Conservation (phyloP, 768 basidiomycete genomes). For the Tricholoma sp. region DNA sequence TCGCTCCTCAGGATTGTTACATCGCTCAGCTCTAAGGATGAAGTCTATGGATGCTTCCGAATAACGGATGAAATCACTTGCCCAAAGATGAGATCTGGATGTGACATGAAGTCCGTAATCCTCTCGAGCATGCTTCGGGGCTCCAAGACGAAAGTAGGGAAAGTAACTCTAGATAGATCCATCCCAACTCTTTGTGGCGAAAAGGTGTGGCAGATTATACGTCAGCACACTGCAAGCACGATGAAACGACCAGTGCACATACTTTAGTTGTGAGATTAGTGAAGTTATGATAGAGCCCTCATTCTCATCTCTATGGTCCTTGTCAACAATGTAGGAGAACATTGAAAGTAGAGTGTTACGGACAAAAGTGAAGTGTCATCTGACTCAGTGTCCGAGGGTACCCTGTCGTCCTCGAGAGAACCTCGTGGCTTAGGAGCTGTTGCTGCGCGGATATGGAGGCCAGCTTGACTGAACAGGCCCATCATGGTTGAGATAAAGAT, state of each 20-base stretch:
- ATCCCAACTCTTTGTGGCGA: constrained; percentile 72
- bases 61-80: constrained; percentile 28
- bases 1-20: constrained; percentile 79
- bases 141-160: constrained; percentile 94
- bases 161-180: constrained; percentile 93
- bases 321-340: constrained; percentile 29
- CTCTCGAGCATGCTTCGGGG: constrained; percentile 97
- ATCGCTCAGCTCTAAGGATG: constrained; percentile 64
- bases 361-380: constrained; percentile 89
- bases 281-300: constrained; percentile 88
- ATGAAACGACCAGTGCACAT: constrained; percentile 13
- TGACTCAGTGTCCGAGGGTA: constrained; percentile 78
- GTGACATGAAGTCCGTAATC: constrained; percentile 99
- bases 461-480: constrained; percentile 72
- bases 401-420: constrained; percentile 57
- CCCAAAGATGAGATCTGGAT: constrained; percentile 97
- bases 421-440: constrained; percentile 63
- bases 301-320: constrained; percentile 72
- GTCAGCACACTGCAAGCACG: constrained; percentile 1
- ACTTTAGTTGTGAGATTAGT: constrained; percentile 88
- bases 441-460: constrained; percentile 49
- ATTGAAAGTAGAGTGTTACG: constrained; percentile 32
- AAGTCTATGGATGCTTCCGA: not conserved
- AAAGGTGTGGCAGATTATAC: not conserved
- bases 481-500: constrained; percentile 46